Evolutionary conservation across 2,329 filamentous ascomycete species (phyloP).

Genomic region (Ascochyta lentis): DNA sequence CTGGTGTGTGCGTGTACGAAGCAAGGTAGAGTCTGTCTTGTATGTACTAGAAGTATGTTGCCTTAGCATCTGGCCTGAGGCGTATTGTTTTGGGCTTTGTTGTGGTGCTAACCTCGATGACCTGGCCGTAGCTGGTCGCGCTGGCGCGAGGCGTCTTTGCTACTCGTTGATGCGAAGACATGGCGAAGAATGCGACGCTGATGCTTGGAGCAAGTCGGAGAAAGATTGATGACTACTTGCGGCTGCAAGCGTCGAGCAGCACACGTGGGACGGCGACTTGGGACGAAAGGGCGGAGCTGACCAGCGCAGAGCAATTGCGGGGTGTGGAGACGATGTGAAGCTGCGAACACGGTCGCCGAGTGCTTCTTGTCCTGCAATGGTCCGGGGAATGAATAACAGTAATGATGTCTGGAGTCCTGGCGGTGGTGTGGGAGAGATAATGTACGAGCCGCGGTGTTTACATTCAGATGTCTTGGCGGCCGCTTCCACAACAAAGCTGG

Average conservation of each 20-base stretch:
- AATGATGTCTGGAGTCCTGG: conserved; percentile 39
- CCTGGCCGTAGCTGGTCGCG: conserved; percentile 73
- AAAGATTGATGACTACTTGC: conserved; percentile 16
- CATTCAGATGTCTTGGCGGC: conserved; percentile 18
- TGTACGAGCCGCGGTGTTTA: conserved; percentile 32
- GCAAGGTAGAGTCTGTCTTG: conserved; percentile 93
- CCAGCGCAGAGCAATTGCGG: conserved; percentile 23
- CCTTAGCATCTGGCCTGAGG: conserved; percentile 22
- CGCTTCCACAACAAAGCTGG: conserved; percentile 11
- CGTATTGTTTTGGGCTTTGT: conserved; percentile 35
- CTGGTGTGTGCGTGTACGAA: conserved; percentile 84
- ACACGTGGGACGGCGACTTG: conserved; percentile 21
- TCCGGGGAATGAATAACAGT: conserved; percentile 44
- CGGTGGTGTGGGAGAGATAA: conserved; percentile 34
- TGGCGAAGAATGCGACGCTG: conserved; percentile 8
- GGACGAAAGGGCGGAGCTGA: conserved; percentile 28
- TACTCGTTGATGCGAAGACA: conserved; percentile 38
- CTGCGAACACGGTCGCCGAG: conserved; percentile 31
- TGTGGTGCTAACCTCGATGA: conserved; percentile 85
- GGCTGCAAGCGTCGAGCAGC: conserved; percentile 19
- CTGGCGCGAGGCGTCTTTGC: conserved; percentile 41
- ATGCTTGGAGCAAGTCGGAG: background rate
- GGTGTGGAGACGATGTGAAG: conserved; percentile 19
- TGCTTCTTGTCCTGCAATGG: conserved; percentile 24
- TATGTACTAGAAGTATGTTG: conserved; percentile 26